phyloP scores from a whole-genome alignment of 2,329 filamentous ascomycete species.

The Colletotrichum phormii region DNA sequence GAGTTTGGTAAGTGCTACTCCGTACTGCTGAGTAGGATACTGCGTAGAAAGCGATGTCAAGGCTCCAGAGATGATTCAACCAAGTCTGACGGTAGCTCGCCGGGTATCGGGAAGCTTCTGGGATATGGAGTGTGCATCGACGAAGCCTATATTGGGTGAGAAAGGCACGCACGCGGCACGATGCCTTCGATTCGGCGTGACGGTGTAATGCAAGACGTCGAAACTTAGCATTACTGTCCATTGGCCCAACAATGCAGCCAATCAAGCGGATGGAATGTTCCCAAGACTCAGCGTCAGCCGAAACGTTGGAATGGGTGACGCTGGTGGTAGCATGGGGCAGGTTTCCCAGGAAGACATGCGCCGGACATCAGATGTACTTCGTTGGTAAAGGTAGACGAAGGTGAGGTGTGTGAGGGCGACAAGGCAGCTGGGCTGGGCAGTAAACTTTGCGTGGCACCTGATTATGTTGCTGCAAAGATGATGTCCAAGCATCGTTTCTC shows the following conservation, averaged over 20 bases:
- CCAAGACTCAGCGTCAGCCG: background rate
- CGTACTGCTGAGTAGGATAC: too few species aligned
- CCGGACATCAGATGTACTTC: background rate
- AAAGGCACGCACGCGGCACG: background rate
- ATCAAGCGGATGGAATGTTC: background rate
- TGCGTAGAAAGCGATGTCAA: background rate
- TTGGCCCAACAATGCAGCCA: background rate
- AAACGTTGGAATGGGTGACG: background rate
- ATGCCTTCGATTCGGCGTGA: background rate
- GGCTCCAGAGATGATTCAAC: background rate
- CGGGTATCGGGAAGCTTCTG: background rate
- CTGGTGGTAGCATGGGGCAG: background rate
- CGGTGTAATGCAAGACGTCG: background rate
- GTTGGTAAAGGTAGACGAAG: background rate
- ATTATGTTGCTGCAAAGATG: constrained; percentile 1
- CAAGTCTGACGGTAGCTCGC: background rate
- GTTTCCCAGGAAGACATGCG: background rate
- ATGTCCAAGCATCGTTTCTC: constrained; percentile 4
- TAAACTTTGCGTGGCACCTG: background rate
- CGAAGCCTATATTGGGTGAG: background rate
- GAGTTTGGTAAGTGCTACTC: background rate
- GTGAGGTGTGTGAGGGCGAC: constrained; percentile 5
- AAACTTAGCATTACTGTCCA: background rate
- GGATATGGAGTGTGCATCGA: background rate
- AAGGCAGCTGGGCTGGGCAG: constrained; percentile 2